These are phyloP conservation scores for Boletellus sp. DNA, from an alignment of 768 basidiomycete genomes.

Conservation along the genomic window DNA sequence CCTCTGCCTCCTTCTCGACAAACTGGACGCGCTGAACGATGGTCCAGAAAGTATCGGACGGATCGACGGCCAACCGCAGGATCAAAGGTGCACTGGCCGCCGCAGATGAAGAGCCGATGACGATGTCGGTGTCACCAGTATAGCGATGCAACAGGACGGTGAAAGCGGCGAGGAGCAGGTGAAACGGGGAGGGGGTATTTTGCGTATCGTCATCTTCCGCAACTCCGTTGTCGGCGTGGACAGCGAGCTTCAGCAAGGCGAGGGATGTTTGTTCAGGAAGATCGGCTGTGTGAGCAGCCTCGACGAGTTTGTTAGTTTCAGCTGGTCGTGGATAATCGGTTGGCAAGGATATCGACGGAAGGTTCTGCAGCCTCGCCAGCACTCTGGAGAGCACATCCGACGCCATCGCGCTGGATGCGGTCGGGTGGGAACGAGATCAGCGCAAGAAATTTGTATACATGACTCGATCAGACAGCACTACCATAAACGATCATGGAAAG, in stretches of 20 bases:
- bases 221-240: constrained; percentile 59
- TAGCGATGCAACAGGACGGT: constrained; percentile 87
- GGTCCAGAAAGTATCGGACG: constrained; percentile 84
- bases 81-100: constrained; percentile 74
- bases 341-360: constrained; percentile 88
- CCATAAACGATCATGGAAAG: too few species aligned
- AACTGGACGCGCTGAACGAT: constrained; percentile 83
- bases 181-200: constrained; percentile 72
- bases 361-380: constrained; percentile 63
- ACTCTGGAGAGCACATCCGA: constrained; percentile 46
- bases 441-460: background rate
- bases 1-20: constrained; percentile 77
- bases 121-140: constrained; percentile 91
- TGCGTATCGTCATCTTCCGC: constrained; percentile 47
- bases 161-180: constrained; percentile 90
- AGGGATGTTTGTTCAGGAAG: constrained; percentile 72
- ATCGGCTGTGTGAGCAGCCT: constrained; percentile 70
- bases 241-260: constrained; percentile 77
- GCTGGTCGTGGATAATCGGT: constrained; percentile 92
- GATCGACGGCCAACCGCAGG: constrained; percentile 77
- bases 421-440: background rate
- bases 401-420: constrained; percentile 22
- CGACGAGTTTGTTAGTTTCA: constrained; percentile 72
- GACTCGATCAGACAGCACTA: constrained; percentile 2
- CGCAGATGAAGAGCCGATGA: constrained; percentile 86